Conservation (phyloP, 257 asterid genomes). For the Buddleja alternifolia region DNA sequence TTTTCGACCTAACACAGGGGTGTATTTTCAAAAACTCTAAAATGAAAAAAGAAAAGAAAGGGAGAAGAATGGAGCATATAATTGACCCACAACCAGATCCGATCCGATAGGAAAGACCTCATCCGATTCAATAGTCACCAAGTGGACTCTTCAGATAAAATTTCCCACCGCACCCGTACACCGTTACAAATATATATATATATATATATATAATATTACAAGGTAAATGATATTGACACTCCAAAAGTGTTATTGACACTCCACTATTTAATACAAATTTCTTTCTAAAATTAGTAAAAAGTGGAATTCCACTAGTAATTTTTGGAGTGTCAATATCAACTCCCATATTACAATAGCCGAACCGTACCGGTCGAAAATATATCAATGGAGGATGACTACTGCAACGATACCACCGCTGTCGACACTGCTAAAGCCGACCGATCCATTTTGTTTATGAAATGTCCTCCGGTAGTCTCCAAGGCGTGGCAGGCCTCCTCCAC, state of each 20-base stretch:
- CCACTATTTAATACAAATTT: too few species aligned
- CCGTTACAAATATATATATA: background rate
- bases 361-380: background rate
- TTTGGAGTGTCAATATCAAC: too few species aligned
- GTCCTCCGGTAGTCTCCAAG: slow-evolving; percentile 79
- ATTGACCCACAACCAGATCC: too few species aligned
- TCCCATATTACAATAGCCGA: background rate
- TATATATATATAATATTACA: too few species aligned
- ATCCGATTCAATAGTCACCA: background rate
- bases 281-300: too few species aligned
- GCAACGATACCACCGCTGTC: slow-evolving; percentile 37
- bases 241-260: too few species aligned
- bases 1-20: too few species aligned
- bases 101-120: background rate
- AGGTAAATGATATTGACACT: too few species aligned
- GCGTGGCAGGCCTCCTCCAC: slow-evolving; percentile 70
- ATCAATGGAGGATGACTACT: slow-evolving; percentile 66
- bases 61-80: too few species aligned
- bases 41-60: too few species aligned
- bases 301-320: too few species aligned
- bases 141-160: background rate
- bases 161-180: background rate
- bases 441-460: slow-evolving; percentile 90
- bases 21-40: too few species aligned
- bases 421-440: slow-evolving; percentile 66